phyloP scores from a whole-genome alignment of 164 flowering plant species.

The Kingdonia uniflora region DNA sequence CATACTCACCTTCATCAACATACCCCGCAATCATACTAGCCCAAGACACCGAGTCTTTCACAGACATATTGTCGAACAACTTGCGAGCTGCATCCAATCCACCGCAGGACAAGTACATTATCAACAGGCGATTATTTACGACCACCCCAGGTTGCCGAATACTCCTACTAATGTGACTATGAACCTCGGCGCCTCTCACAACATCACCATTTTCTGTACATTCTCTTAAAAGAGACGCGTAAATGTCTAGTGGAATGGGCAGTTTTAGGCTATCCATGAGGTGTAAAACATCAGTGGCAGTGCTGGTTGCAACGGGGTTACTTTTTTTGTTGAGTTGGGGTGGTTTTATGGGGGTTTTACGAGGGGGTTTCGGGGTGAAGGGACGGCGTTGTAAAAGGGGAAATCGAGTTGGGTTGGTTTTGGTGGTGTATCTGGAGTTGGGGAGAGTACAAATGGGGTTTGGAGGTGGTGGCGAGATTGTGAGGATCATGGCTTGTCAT shows the following conservation, averaged over 20 bases:
- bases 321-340: no score
- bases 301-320: no score
- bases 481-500: no score
- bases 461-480: no score
- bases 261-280: slow-evolving; percentile 42
- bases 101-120: slow-evolving; percentile 37
- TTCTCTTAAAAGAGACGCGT: slow-evolving; percentile 42
- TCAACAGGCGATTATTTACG: slow-evolving; percentile 36
- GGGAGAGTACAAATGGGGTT: no score
- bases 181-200: slow-evolving; percentile 24
- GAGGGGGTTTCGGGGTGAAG: no score
- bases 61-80: slow-evolving; percentile 44
- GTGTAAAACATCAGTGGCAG: slow-evolving; percentile 41
- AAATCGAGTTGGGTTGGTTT: no score
- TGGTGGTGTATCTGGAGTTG: no score
- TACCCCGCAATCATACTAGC: slow-evolving; percentile 38
- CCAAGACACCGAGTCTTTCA: slow-evolving; percentile 37
- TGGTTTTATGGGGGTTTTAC: no score
- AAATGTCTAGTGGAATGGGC: slow-evolving; percentile 33
- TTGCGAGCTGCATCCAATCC: slow-evolving; percentile 29
- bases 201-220: slow-evolving; percentile 32
- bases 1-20: slow-evolving; percentile 19
- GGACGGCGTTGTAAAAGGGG: no score
- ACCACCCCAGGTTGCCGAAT: slow-evolving; percentile 10
- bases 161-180: slow-evolving; percentile 27